Conservation (phyloP, 306 rosid genomes). For the Prunus salicina region DNA sequence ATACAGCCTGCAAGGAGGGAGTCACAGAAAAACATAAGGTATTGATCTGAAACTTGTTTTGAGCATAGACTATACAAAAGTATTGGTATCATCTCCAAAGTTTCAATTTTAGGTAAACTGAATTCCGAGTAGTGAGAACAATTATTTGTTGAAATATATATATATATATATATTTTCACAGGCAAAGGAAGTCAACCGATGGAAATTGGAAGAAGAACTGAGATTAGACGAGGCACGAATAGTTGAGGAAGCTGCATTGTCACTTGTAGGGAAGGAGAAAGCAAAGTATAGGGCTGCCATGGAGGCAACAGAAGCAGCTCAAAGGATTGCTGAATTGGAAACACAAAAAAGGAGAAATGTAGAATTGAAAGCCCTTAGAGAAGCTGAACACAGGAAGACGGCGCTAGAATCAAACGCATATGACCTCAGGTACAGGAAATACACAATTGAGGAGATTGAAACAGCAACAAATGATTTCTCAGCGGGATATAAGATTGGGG, state of each 20-base stretch:
- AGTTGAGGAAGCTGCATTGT: constrained; percentile 59
- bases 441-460: constrained; percentile 67
- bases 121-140: too few relatives aligned
- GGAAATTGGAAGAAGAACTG: constrained; percentile 69
- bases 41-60: neutral
- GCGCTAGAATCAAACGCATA: neutral
- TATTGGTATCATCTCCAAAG: neutral
- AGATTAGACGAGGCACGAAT: constrained; percentile 45
- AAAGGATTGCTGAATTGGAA: constrained; percentile 54
- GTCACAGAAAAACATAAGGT: constrained; percentile 64
- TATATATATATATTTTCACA: constrained; percentile 7
- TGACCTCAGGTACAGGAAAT: constrained; percentile 59
- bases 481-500: constrained; percentile 57
- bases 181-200: constrained; percentile 68
- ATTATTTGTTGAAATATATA: neutral
- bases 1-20: constrained; percentile 81
- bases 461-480: constrained; percentile 53
- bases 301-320: constrained; percentile 68
- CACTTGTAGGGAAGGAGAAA: constrained; percentile 61
- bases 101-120: too few relatives aligned
- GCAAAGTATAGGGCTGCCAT: constrained; percentile 51
- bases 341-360: constrained; percentile 48
- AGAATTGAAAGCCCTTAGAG: constrained; percentile 41
- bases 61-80: too few relatives aligned
- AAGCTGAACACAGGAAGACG: constrained; percentile 37